Conservation (phyloP, 1,284 basidiomycete genomes). For the Athelia sp. region DNA sequence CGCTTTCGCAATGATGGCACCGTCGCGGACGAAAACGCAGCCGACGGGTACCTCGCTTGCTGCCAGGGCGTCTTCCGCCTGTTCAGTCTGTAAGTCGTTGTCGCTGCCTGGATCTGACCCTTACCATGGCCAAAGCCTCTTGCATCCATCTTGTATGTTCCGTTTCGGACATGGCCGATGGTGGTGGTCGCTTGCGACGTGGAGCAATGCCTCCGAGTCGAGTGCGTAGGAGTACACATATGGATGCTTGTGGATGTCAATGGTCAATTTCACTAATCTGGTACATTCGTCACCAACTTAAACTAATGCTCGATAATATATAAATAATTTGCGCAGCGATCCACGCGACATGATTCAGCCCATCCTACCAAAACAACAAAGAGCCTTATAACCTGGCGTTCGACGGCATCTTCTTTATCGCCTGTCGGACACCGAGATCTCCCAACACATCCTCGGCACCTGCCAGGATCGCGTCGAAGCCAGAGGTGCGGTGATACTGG, state of each 20-base stretch:
- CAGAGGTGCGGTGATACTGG: slow-evolving; percentile 6
- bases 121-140: slow-evolving; percentile 52
- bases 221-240: too few species aligned
- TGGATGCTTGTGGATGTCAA: too few species aligned
- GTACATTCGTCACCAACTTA: too few species aligned
- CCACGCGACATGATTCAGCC: too few species aligned
- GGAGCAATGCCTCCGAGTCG: too few species aligned
- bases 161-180: neutral
- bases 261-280: too few species aligned
- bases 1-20: slow-evolving; percentile 75
- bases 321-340: too few species aligned
- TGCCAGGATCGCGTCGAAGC: slow-evolving; percentile 28
- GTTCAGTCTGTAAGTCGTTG: slow-evolving; percentile 5
- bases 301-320: too few species aligned
- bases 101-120: slow-evolving; percentile 8
- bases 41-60: slow-evolving; percentile 94
- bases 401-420: slow-evolving; percentile 55
- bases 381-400: slow-evolving; percentile 20
- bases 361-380: neutral
- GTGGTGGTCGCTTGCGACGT: too few species aligned
- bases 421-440: slow-evolving; percentile 62
- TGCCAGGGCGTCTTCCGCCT: slow-evolving; percentile 84
- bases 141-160: slow-evolving; percentile 43
- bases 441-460: slow-evolving; percentile 54
- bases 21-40: slow-evolving; percentile 88